phyloP scores from a whole-genome alignment of 2,329 filamentous ascomycete genomes.

The Alternaria triticina region DNA sequence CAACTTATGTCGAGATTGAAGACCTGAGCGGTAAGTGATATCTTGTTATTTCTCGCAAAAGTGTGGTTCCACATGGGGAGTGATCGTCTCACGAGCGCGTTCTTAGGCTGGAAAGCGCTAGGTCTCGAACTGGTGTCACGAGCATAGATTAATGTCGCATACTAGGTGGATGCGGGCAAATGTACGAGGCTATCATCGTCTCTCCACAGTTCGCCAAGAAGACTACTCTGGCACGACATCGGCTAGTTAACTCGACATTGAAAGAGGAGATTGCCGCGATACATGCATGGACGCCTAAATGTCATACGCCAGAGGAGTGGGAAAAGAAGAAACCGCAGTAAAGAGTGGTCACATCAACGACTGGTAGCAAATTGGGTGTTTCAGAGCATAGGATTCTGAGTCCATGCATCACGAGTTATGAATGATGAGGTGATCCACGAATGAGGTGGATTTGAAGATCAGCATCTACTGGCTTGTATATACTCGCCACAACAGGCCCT shows the following conservation, averaged over 20 bases:
- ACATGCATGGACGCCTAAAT: slow-evolving; percentile 94
- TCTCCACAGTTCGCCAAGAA: slow-evolving; percentile 59
- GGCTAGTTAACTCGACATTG: slow-evolving; percentile 81
- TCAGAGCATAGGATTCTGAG: background rate
- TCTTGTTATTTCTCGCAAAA: background rate
- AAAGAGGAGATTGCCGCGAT: slow-evolving; percentile 89
- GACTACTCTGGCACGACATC: slow-evolving; percentile 80
- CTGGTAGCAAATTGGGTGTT: background rate
- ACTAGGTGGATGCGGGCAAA: slow-evolving; percentile 72
- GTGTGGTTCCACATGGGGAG: too few species aligned
- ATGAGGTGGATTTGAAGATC: background rate
- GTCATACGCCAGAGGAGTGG: slow-evolving; percentile 90
- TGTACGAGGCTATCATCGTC: slow-evolving; percentile 73
- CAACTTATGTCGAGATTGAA: slow-evolving; percentile 82
- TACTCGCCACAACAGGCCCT: background rate
- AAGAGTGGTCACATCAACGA: background rate
- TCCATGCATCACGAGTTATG: background rate
- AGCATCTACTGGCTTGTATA: background rate
- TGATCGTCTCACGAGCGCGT: too few species aligned
- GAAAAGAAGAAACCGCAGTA: slow-evolving; percentile 65
- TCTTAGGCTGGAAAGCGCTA: background rate
- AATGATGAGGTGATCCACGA: background rate
- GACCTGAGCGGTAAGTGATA: slow-evolving; percentile 83
- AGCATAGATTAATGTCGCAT: slow-evolving; percentile 18
- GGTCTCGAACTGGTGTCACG: background rate